Conservation (phyloP, 2,329 filamentous ascomycete species). For the Neurospora sp. region DNA sequence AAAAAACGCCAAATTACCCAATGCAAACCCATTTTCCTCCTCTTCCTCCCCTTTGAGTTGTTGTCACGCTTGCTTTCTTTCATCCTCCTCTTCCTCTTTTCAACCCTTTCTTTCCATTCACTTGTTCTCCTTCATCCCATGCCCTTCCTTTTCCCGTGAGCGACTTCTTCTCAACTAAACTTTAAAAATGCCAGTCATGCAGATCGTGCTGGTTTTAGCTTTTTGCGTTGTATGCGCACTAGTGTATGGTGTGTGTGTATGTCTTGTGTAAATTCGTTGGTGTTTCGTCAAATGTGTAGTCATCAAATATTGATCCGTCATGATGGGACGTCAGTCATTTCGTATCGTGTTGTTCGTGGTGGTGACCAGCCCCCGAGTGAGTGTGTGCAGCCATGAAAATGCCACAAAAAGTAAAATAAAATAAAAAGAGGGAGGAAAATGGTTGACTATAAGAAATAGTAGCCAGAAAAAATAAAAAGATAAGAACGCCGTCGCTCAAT, state of each 20-base stretch:
- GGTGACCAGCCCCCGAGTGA: neutral
- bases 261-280: slow-evolving; percentile 1
- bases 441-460: neutral
- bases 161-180: neutral
- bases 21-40: neutral
- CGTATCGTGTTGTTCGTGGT: neutral
- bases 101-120: neutral
- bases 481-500: slow-evolving; percentile 18
- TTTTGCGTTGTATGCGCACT: neutral
- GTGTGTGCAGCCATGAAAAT: neutral
- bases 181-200: neutral
- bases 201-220: neutral
- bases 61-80: neutral
- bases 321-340: neutral
- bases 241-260: neutral
- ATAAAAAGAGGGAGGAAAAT: neutral
- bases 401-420: neutral
- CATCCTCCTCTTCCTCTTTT: neutral
- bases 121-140: neutral
- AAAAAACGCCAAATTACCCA: neutral
- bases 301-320: slow-evolving; percentile 15
- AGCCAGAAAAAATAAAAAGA: neutral
- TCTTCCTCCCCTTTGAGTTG: slow-evolving; percentile 1
- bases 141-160: neutral
- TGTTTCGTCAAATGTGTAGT: slow-evolving; percentile 19